Evolutionary conservation across 2,329 filamentous ascomycete genomes (phyloP).

Genomic region (Nakataea oryzae): DNA sequence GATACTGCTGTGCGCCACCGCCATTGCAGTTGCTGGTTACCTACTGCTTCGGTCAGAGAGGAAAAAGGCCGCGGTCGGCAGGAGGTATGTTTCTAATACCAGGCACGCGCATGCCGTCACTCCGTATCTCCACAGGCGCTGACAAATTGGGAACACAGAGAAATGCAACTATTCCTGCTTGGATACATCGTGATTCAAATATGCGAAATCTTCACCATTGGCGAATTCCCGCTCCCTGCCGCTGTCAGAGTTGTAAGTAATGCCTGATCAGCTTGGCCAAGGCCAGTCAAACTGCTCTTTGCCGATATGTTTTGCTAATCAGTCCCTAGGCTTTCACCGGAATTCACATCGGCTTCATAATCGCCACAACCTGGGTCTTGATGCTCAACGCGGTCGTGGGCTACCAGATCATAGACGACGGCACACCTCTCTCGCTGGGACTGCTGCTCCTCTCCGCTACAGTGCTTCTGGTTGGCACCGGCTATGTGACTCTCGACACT

Average conservation of each 20-base stretch:
- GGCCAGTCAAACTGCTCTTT: background rate
- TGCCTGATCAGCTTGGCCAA: background rate
- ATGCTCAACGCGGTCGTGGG: slow-evolving; percentile 88
- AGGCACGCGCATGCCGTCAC: background rate
- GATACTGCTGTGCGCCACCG: slow-evolving; percentile 70
- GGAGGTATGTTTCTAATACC: slow-evolving; percentile 52
- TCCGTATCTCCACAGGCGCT: slow-evolving; percentile 7
- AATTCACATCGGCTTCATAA: slow-evolving; percentile 81
- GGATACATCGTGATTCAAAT: slow-evolving; percentile 82
- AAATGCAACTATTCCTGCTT: slow-evolving; percentile 90
- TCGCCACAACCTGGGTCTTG: slow-evolving; percentile 81
- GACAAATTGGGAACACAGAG: slow-evolving; percentile 39
- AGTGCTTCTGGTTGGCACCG: slow-evolving; percentile 75
- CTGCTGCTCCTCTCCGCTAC: slow-evolving; percentile 62
- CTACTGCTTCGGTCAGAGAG: slow-evolving; percentile 73
- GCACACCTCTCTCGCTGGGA: slow-evolving; percentile 72
- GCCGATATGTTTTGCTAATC: slow-evolving; percentile 3
- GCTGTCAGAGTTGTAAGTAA: slow-evolving; percentile 56
- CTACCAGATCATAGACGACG: slow-evolving; percentile 88
- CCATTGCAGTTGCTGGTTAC: slow-evolving; percentile 56
- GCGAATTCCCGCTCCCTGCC: slow-evolving; percentile 67
- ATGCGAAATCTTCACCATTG: slow-evolving; percentile 94
- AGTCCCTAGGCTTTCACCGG: slow-evolving; percentile 66
- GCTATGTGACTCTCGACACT: slow-evolving; percentile 92
- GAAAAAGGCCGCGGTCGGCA: slow-evolving; percentile 87